A percentile compares a stretch with the other conserved stretches of the same genome.
phyloP scores from a whole-genome alignment of 2,329 filamentous ascomycete genomes.

The Ustulina deusta region DNA sequence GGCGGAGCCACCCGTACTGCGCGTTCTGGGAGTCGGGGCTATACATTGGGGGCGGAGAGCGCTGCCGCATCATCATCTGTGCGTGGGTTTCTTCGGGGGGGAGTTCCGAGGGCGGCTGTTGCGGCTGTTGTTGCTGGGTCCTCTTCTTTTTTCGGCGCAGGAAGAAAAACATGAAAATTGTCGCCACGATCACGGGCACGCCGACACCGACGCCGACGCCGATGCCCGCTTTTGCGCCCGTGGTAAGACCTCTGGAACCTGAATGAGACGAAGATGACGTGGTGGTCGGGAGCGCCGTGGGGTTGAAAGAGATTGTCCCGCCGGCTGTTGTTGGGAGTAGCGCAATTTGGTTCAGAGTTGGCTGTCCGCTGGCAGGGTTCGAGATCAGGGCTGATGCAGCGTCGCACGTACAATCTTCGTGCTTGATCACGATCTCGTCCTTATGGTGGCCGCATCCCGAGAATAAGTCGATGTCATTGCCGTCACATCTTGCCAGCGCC shows the following conservation, averaged over 20 bases:
- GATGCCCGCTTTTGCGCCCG: constrained; percentile 40
- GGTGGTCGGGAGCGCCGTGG: constrained; percentile 42
- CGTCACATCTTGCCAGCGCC: constrained; percentile 45
- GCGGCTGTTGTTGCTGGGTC: constrained; percentile 7
- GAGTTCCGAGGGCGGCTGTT: constrained; percentile 26
- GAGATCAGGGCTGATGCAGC: constrained; percentile 41
- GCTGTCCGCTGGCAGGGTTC: constrained; percentile 41
- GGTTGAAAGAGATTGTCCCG: constrained; percentile 46
- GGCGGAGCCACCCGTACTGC: constrained; percentile 34
- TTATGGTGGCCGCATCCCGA: constrained; percentile 43
- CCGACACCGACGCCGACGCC: constrained; percentile 44
- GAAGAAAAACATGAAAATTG: constrained; percentile 37
- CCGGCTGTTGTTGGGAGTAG: constrained; percentile 43
- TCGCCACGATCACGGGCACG: constrained; percentile 36
- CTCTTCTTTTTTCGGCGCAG: constrained; percentile 37
- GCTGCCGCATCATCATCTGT: constrained; percentile 22
- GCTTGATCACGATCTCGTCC: constrained; percentile 39
- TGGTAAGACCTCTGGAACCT: constrained; percentile 33
- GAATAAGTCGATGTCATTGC: constrained; percentile 43
- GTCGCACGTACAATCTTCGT: constrained; percentile 46
- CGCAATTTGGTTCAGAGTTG: constrained; percentile 42
- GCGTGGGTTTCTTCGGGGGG: constrained; percentile 26
- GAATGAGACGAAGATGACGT: constrained; percentile 25
- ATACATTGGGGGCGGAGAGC: constrained; percentile 37
- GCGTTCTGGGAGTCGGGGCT: constrained; percentile 29